Base-by-base conservation (phyloP, 305 asterid species). In the Andrographis paniculata region DNA sequence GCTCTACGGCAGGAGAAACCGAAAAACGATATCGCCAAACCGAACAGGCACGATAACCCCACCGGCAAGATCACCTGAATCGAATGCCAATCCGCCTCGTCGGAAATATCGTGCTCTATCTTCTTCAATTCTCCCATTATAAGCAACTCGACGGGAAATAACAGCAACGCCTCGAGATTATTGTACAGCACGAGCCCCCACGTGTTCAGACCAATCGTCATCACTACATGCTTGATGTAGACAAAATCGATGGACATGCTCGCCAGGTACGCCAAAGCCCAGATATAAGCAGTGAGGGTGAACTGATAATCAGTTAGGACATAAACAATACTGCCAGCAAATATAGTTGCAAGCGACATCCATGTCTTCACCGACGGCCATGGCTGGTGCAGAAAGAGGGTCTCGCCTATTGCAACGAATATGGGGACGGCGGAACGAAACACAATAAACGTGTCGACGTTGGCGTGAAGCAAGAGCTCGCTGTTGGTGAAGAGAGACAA, bases 141-240 rank as follows among this genome's bases (percentile, higher is more conserved):
- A 56, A 88, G 84, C 62, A 88, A 64, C 89, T 88, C 97, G 42
- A 84, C 8, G 0, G 95, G 97, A 70, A 88, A 88, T 64, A 88
- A 54, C 51, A 88, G 40, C 73, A 88, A 62, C 39, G 97, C 97
- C 80, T 88, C 97, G 9, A 88, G 94, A 70, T 88, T 88, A 63
- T 88, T 88, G 66, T 81, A 88, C 71, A 88, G 37, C 52, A 88
- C 97, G 0, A 88, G 93, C n/a, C 94, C 97, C 97, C 97, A 88
- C 0, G 95, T 88, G 69, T 76, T 84, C 47, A 88, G 64, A 42
- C 95, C 94, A 23, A 88, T 79, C 27, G 95, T 88, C 97, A 82
- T 84, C 15, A 88, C 95, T 6, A 88, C 97, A 51, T 88, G 97
- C 74, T 88, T 88, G 21, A 88, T 88, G 64, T 88, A 88, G 42